phyloP scores from a whole-genome alignment of 805 yeast genomes.

The Sugiyamaella marilandica region DNA sequence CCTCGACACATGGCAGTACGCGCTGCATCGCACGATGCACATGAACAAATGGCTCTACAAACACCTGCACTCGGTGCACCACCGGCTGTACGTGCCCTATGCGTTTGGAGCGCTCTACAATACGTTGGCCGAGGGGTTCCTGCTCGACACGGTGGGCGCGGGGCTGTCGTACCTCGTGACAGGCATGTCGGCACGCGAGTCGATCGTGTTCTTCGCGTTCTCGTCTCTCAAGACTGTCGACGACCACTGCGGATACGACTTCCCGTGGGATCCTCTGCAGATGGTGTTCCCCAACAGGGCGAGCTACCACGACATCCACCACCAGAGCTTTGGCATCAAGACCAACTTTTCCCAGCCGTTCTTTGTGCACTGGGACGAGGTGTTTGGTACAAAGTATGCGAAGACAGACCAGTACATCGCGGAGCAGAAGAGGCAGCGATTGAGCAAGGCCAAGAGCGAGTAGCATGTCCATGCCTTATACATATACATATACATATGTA shows the following conservation, averaged over 20 bases:
- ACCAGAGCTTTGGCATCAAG: conserved; percentile 92
- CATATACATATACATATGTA: too few relatives aligned
- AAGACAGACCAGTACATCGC: conserved; percentile 59
- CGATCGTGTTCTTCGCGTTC: conserved; percentile 68
- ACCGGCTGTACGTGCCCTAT: conserved; percentile 89
- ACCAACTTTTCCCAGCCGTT: conserved; percentile 94
- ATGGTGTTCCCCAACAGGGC: conserved; percentile 89
- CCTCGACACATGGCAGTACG: conserved; percentile 94
- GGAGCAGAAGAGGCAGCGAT: conserved; percentile 52
- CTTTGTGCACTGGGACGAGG: conserved; percentile 86
- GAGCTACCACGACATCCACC: conserved; percentile 95
- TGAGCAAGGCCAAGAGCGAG: conserved; percentile 8
- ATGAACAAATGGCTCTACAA: conserved; percentile 68
- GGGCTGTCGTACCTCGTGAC: conserved; percentile 70
- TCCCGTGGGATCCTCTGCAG: conserved; percentile 91
- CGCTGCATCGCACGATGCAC: conserved; percentile 87
- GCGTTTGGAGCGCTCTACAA: conserved; percentile 96
- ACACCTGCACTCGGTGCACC: conserved; percentile 90
- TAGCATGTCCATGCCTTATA: too few relatives aligned
- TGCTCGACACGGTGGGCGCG: conserved; percentile 88
- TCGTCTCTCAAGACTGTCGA: conserved; percentile 96
- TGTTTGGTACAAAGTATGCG: conserved; percentile 67
- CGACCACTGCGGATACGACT: conserved; percentile 96
- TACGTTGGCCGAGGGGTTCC: conserved; percentile 89
- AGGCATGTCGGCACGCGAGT: conserved; percentile 69